These are phyloP conservation scores for Glycine tomentella DNA, from an alignment of 306 rosid genomes.

Conservation along the genomic window DNA sequence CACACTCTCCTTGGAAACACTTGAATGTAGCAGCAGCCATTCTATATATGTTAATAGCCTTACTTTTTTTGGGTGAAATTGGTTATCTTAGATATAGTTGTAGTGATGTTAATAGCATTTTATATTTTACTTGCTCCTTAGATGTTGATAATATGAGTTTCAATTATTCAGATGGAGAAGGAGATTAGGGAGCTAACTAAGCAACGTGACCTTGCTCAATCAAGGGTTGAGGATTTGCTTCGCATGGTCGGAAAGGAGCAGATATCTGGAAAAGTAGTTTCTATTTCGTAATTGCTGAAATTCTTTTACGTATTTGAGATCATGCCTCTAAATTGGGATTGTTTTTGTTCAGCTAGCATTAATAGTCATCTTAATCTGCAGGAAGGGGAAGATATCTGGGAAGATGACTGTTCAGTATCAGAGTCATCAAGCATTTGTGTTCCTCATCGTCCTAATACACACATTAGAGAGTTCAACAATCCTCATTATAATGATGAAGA, in stretches of 20 bases:
- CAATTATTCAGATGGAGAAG: constrained; percentile 81
- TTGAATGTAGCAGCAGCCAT: neutral
- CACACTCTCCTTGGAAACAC: constrained; percentile 31
- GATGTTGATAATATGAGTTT: constrained; percentile 35
- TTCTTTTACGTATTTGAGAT: constrained; percentile 30
- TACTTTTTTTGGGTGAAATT: constrained; percentile 2
- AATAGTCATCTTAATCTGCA: constrained; percentile 54
- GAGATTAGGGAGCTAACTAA: constrained; percentile 82
- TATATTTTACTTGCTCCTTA: constrained; percentile 34
- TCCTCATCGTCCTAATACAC: constrained; percentile 48
- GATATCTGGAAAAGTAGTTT: constrained; percentile 66
- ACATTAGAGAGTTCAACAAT: constrained; percentile 64
- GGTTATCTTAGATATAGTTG: too few species aligned
- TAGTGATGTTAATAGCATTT: constrained; percentile 25
- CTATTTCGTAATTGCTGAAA: constrained; percentile 6
- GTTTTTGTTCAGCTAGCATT: constrained; percentile 48
- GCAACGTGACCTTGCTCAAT: constrained; percentile 94
- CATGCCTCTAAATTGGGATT: constrained; percentile 38
- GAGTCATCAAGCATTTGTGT: constrained; percentile 71
- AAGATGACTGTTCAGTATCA: constrained; percentile 81
- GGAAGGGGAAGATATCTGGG: constrained; percentile 61
- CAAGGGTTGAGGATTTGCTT: constrained; percentile 86
- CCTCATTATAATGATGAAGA: constrained; percentile 67
- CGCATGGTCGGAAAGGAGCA: constrained; percentile 71
- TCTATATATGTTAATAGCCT: constrained; percentile 18